Evolutionary conservation across 495 filamentous ascomycete genomes (phyloP).

Genomic region (Aspergillus sclerotioniger): DNA sequence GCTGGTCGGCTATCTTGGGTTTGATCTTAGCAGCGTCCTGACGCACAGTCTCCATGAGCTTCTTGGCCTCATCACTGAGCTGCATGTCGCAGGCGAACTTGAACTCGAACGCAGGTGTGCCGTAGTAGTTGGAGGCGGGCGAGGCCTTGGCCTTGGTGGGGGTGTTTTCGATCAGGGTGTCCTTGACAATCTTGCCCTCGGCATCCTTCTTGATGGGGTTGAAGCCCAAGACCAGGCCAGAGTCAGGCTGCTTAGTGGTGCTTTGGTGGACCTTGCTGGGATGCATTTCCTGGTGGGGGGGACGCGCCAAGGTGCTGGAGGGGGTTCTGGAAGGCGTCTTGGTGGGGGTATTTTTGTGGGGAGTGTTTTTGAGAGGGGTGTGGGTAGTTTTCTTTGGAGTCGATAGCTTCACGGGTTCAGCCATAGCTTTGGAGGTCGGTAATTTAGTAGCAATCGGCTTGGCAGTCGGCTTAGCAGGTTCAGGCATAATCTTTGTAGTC

Average conservation of each 20-base stretch:
- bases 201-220: slow-evolving; percentile 55
- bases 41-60: slow-evolving; percentile 74
- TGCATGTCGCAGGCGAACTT: slow-evolving; percentile 58
- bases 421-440: neutral
- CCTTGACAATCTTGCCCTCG: slow-evolving; percentile 38
- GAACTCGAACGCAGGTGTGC: slow-evolving; percentile 72
- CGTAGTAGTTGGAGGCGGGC: slow-evolving; percentile 38
- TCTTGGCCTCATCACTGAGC: slow-evolving; percentile 70
- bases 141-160: slow-evolving; percentile 45
- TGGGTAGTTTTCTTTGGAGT: slow-evolving; percentile 2
- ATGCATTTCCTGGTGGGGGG: slow-evolving; percentile 70
- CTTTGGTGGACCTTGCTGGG: slow-evolving; percentile 71
- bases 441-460: neutral
- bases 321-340: slow-evolving; percentile 59
- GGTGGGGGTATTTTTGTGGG: slow-evolving; percentile 21
- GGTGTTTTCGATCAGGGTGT: slow-evolving; percentile 30
- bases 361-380: slow-evolving; percentile 8
- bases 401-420: neutral
- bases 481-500: no score
- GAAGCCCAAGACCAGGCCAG: slow-evolving; percentile 66
- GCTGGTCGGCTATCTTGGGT: slow-evolving; percentile 56
- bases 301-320: slow-evolving; percentile 38
- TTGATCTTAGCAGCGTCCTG: slow-evolving; percentile 68
- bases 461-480: no score
- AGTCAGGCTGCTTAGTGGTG: slow-evolving; percentile 65